Conservation (phyloP, 2,329 filamentous ascomycete genomes). For the Microdochium paspali region DNA sequence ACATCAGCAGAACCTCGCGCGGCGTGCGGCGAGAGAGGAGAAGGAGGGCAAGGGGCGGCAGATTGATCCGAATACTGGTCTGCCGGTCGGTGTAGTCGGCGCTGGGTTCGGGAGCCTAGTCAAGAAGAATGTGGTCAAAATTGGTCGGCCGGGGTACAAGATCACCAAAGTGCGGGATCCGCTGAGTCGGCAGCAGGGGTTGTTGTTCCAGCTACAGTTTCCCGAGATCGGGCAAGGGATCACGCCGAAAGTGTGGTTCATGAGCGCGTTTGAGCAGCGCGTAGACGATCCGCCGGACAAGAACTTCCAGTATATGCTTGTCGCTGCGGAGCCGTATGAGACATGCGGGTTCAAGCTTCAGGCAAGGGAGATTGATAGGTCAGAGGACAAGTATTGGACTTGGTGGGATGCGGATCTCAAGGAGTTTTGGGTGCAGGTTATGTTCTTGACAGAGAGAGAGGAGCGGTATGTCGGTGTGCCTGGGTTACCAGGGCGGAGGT, state of each 20-base stretch:
- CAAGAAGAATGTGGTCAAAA: conserved; percentile 84
- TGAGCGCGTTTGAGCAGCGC: conserved; percentile 95
- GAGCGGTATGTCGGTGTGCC: conserved; percentile 69
- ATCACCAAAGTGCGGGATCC: conserved; percentile 94
- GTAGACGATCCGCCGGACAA: conserved; percentile 87
- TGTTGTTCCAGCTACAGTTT: conserved; percentile 95
- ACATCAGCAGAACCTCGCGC: conserved; percentile 95
- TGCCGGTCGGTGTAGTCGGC: conserved; percentile 69
- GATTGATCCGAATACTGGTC: conserved; percentile 56
- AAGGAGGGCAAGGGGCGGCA: conserved; percentile 67
- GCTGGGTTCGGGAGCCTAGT: conserved; percentile 52
- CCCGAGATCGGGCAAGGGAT: conserved; percentile 75
- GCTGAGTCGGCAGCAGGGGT: conserved; percentile 74
- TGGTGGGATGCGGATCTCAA: conserved; percentile 95
- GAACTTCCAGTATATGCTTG: conserved; percentile 86
- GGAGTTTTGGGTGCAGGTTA: conserved; percentile 95
- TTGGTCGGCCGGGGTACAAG: conserved; percentile 92
- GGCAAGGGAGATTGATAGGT: conserved; percentile 81
- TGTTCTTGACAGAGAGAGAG: conserved; percentile 97
- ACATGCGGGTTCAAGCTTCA: conserved; percentile 95
- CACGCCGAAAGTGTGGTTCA: conserved; percentile 81
- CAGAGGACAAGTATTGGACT: conserved; percentile 80
- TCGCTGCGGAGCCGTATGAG: conserved; percentile 96
- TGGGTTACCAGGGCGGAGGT: conserved; percentile 42
- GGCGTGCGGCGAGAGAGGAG: conserved; percentile 90